Evolutionary conservation across 148 eudicot species (phyloP).

Genomic region (Polygonum aviculare): DNA sequence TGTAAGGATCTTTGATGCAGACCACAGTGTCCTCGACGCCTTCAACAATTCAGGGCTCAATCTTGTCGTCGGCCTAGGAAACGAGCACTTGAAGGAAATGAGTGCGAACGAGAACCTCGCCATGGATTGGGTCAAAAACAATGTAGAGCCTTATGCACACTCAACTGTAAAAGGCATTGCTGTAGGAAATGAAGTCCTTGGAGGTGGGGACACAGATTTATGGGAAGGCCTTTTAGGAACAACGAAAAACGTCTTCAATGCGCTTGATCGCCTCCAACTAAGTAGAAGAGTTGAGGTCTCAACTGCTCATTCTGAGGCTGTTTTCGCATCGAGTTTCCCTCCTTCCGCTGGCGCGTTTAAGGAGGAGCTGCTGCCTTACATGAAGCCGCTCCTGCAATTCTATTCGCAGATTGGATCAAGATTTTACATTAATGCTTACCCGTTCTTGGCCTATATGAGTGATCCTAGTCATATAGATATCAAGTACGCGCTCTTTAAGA

Average conservation of each 20-base stretch:
- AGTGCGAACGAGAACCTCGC: slow-evolving; percentile 48
- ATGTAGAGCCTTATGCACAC: slow-evolving; percentile 53
- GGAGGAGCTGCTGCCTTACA: slow-evolving; percentile 55
- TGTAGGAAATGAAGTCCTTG: slow-evolving; percentile 72
- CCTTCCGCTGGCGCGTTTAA: slow-evolving; percentile 69
- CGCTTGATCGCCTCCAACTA: slow-evolving; percentile 39
- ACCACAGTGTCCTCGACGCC: slow-evolving; percentile 52
- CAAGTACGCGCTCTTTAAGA: slow-evolving; percentile 49
- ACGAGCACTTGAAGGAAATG: slow-evolving; percentile 47
- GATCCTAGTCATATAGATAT: slow-evolving; percentile 56
- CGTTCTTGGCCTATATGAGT: slow-evolving; percentile 68
- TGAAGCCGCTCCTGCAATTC: slow-evolving; percentile 57
- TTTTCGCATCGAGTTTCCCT: slow-evolving; percentile 58
- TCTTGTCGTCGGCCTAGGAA: slow-evolving; percentile 49
- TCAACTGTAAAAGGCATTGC: slow-evolving; percentile 64
- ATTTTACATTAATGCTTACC: slow-evolving; percentile 78
- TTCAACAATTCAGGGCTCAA: slow-evolving; percentile 58
- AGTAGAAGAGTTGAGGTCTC: slow-evolving; percentile 37
- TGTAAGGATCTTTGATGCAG: slow-evolving; percentile 64
- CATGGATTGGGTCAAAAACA: slow-evolving; percentile 60
- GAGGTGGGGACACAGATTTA: slow-evolving; percentile 31
- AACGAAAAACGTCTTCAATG: slow-evolving; percentile 44
- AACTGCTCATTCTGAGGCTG: slow-evolving; percentile 72
- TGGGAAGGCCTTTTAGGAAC: slow-evolving; percentile 63
- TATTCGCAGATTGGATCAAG: slow-evolving; percentile 46